Evolutionary conservation across 2,329 filamentous ascomycete species (phyloP), one percentile per base, ranked within the genome.

Genomic region (Cladosporium halotolerans): DNA sequence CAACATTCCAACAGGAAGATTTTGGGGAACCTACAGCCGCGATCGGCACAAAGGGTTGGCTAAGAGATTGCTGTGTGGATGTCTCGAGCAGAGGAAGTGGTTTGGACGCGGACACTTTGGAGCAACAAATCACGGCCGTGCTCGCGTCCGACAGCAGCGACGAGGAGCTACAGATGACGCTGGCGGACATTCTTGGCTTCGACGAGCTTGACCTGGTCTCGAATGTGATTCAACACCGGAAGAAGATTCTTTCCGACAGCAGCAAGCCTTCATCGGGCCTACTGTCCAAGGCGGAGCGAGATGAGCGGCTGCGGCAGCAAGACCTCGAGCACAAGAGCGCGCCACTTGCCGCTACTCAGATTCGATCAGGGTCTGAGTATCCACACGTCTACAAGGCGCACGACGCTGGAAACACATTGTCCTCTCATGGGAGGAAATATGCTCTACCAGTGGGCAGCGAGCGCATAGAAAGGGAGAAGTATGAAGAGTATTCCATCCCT

Each of bases 121-220:
- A 86, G 58, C 81, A 86, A 52, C 90, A 96, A 67, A 81, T 97
- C 34, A 72, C 83, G 38, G 86, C 88, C 4, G 77, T 92, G 3
- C 70, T 99, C 34, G 79, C 79, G 7, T 88, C 89, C 4, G 79
- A 83, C 60, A 80, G 76, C 62, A 74, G 73, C 51, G 87, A 96
- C 54, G 88, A 95, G 54, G 89, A 95, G 69, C 75, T 97, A n/a
- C 92, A 97, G 68, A 91, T 90, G 66, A 83, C 85, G 39, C 78
- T 99, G 34, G 89, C 88, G 0, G 93, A 99, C 62, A 81, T 96
- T 41, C 78, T 99, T 56, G 93, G 95, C 0, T 97, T 92, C 63
- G 90, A 93, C 62, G 89, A 97, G 65, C 76, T 99, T 14, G 92
- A 99, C 60, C 84, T 99, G 63, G 86, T 97, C 50, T 91, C 91